Base-by-base conservation (phyloP, 1,284 basidiomycete species). In the Apiotrichum gracile region DNA sequence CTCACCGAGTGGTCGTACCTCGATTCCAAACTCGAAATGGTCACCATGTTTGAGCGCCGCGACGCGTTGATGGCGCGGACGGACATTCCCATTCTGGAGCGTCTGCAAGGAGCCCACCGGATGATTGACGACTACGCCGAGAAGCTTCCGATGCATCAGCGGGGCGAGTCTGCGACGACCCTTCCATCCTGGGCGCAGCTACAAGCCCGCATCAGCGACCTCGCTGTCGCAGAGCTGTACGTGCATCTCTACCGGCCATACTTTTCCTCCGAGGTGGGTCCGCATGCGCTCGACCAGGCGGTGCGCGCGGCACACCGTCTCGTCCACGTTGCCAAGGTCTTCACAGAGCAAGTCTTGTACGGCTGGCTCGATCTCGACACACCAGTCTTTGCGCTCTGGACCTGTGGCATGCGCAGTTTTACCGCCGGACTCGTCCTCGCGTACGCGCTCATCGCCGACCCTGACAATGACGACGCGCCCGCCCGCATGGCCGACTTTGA, bases 1-100 rank as follows among this genome's bases (percentile, higher is more conserved):
- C 27, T 19, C 14, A 26, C 37, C 6, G 49, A 50, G n/a, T 50
- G 49, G 49, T 41, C 25, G n/a, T 42, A 50, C 41, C 17, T 50
- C 25, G 49, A 50, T 26, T 24, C 40, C 25, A 50, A 50, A 24
- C 21, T 41, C n/a, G 25, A 37, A 13, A 27, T 37, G 41, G 29
- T 38, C 24, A 13, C 10, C 17, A 8, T 37, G 13, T 25, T 50
- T 12, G n/a, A 27, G n/a, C 41, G 31, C 25, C 41, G 40, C 22
- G 24, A 41, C 12, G 33, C 4, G 8, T 10, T 49, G 6, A 19
- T 49, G 24, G n/a, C n/a, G 5, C 31, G 41, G 17, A 35, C 43
- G 12, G 35, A 39, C 17, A 31, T 51, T 4, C 37, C 49, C 16
- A 35, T 51, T 21, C 8, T 37, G 16, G 49, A 51, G 6, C 49